Evolutionary conservation across 2,329 filamentous ascomycete species (phyloP).

Genomic region (Cercospora nicotianae): DNA sequence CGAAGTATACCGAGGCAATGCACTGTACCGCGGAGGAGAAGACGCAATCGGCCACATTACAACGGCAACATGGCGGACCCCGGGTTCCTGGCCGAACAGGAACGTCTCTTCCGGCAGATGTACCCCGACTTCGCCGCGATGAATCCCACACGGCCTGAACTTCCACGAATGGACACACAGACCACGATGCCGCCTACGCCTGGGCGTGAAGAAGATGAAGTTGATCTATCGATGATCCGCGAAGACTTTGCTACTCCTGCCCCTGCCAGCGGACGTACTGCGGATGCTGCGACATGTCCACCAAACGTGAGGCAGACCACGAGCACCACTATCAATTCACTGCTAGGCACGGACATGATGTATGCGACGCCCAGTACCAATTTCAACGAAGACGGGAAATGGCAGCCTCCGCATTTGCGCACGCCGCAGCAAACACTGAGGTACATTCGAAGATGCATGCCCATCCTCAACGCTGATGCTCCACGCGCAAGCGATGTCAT

Average conservation of each 20-base stretch:
- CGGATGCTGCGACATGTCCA: constrained; percentile 23
- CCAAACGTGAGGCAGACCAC: constrained; percentile 31
- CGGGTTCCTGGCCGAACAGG: constrained; percentile 49
- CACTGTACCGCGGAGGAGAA: constrained; percentile 48
- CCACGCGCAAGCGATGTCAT: constrained; percentile 50
- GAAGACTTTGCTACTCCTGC: constrained; percentile 32
- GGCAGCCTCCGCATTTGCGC: constrained; percentile 38
- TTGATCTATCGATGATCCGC: constrained; percentile 38
- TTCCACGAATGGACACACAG: constrained; percentile 14
- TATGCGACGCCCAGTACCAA: constrained; percentile 35
- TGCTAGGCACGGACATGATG: constrained; percentile 37
- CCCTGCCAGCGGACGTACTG: constrained; percentile 5
- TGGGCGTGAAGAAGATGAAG: constrained; percentile 38
- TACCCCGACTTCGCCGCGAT: constrained; percentile 46
- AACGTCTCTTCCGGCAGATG: constrained; percentile 49
- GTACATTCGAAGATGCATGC: constrained; percentile 51
- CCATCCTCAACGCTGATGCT: constrained; percentile 46
- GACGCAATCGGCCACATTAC: constrained; percentile 36
- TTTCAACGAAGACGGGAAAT: constrained; percentile 38
- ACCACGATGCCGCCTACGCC: constrained; percentile 23
- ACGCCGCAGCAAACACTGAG: constrained; percentile 43
- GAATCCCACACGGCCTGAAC: constrained; percentile 10
- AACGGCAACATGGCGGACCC: constrained; percentile 39
- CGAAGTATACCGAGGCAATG: constrained; percentile 51
- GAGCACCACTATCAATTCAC: constrained; percentile 29